phyloP scores from a whole-genome alignment of 2,329 filamentous ascomycete species.

The Colletotrichum neosansevieriae region DNA sequence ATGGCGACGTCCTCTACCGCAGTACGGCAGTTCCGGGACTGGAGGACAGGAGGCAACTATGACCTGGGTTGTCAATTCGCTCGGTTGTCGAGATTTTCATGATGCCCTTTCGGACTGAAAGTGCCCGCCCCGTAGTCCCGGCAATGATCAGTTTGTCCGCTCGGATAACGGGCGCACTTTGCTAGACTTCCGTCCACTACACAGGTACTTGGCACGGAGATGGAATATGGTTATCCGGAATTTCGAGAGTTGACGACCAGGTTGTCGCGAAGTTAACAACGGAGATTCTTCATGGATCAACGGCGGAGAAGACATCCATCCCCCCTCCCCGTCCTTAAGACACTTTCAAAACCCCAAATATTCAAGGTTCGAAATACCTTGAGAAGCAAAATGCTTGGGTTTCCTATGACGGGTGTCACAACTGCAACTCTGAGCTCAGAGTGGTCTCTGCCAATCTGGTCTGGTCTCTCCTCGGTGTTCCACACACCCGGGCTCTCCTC shows the following conservation, averaged over 20 bases:
- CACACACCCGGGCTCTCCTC: background rate
- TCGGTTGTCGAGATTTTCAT: background rate
- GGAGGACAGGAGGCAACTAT: no score
- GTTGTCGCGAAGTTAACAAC: no score
- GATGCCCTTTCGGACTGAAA: background rate
- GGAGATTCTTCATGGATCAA: no score
- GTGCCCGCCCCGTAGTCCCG: background rate
- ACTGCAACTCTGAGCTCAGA: background rate
- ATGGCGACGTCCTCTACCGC: background rate
- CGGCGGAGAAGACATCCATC: no score
- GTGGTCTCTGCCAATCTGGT: background rate
- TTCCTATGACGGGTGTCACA: conserved; percentile 1
- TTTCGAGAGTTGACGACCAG: no score
- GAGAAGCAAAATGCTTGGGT: background rate
- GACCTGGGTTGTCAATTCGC: no score
- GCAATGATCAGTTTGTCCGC: background rate
- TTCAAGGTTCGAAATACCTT: no score
- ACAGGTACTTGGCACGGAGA: background rate
- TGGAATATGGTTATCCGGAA: no score
- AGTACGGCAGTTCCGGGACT: background rate
- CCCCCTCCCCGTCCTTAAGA: no score
- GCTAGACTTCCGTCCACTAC: background rate
- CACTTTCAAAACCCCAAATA: no score
- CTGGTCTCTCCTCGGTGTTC: background rate
- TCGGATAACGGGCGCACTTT: background rate